phyloP scores from a whole-genome alignment of 2,329 filamentous ascomycete genomes.

The Lomentospora prolificans region DNA sequence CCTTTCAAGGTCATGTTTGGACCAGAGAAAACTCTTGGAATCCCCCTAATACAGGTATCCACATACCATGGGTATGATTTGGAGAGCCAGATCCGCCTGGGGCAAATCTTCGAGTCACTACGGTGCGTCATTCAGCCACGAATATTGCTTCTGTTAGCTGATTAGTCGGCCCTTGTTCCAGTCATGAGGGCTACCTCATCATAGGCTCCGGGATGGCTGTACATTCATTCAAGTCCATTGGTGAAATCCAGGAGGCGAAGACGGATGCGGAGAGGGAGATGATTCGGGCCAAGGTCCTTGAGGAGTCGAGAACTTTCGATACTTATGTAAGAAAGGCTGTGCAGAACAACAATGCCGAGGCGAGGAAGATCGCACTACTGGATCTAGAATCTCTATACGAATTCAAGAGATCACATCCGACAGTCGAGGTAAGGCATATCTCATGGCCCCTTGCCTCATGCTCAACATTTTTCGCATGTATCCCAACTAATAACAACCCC shows the following conservation, averaged over 20 bases:
- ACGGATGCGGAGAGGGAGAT: neutral
- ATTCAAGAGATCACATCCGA: conserved; percentile 4
- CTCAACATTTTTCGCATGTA: neutral
- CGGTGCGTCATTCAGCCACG: neutral
- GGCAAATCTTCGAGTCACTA: neutral
- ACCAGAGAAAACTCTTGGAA: neutral
- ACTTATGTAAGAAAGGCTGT: neutral
- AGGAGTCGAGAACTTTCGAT: conserved; percentile 4
- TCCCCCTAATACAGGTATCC: conserved; percentile 1
- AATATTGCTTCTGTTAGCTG: neutral
- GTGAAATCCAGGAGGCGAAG: neutral
- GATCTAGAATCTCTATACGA: neutral
- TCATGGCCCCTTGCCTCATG: neutral
- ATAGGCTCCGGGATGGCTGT: neutral
- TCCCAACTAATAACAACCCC: neutral
- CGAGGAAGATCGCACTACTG: neutral
- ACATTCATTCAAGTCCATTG: conserved; percentile 1
- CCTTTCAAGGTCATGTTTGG: conserved; percentile 2
- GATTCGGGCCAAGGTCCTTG: neutral
- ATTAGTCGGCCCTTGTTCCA: neutral
- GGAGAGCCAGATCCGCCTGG: conserved; percentile 1
- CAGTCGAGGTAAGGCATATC: neutral
- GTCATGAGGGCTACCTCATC: neutral
- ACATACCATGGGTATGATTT: conserved; percentile 1
- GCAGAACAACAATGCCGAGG: neutral